Conservation (phyloP, 768 basidiomycete genomes). For the Fomitopsis serialis region DNA sequence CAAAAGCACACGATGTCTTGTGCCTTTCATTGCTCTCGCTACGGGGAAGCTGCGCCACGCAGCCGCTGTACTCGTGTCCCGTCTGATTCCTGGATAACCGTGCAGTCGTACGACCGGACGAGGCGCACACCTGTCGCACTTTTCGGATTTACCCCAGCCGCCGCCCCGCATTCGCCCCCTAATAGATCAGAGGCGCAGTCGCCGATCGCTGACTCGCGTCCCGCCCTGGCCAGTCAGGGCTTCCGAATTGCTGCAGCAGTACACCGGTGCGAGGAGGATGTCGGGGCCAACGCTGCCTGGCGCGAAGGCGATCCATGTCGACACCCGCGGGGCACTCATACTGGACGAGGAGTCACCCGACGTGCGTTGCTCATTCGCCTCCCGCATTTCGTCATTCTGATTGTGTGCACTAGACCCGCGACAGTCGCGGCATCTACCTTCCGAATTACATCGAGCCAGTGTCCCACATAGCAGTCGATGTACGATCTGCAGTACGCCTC, state of each 20-base stretch:
- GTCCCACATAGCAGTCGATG: slow-evolving; percentile 96
- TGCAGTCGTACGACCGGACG: not conserved
- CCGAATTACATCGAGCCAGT: slow-evolving; percentile 97
- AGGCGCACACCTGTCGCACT: not conserved
- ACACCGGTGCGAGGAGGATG: not conserved
- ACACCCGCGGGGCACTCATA: slow-evolving; percentile 91
- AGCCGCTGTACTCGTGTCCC: not conserved
- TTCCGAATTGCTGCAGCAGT: not conserved
- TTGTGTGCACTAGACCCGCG: slow-evolving; percentile 60
- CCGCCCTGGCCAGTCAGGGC: not conserved
- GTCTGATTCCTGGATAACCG: not conserved
- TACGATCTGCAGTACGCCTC: slow-evolving; percentile 38
- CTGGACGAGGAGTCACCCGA: slow-evolving; percentile 92
- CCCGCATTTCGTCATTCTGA: not conserved
- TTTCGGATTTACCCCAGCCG: not conserved
- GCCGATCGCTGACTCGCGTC: not conserved
- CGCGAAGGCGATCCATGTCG: slow-evolving; percentile 87
- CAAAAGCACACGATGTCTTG: slow-evolving; percentile 2
- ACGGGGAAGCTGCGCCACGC: not conserved
- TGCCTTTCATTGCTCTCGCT: not conserved
- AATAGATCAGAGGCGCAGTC: not conserved
- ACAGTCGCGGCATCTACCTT: slow-evolving; percentile 94
- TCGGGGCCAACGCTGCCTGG: slow-evolving; percentile 67
- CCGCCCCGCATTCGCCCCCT: not conserved
- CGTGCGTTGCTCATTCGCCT: slow-evolving; percentile 39